These are phyloP conservation scores for Tetrapisispora taiwanensis DNA, from an alignment of 805 yeast genomes.

Conservation along the genomic window DNA sequence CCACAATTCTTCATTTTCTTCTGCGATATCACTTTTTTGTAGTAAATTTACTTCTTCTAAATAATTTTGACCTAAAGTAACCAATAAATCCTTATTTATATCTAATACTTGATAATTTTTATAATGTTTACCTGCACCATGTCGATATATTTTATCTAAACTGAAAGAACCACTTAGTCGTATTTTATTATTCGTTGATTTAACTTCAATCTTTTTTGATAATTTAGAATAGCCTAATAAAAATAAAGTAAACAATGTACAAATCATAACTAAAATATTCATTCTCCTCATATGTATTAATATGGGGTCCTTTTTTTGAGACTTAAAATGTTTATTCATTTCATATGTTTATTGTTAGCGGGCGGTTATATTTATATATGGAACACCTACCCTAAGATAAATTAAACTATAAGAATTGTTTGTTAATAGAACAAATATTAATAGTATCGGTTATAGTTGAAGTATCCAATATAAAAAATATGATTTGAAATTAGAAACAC, in stretches of 20 bases:
- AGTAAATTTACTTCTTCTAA: neutral
- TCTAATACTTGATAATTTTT: conserved; percentile 15
- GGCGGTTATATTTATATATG: too few relatives aligned
- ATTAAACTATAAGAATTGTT: too few relatives aligned
- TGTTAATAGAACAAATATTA: too few relatives aligned
- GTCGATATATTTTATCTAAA: conserved; percentile 10
- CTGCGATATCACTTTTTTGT: conserved; percentile 1
- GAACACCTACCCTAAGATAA: too few relatives aligned
- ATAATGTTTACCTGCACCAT: conserved; percentile 13
- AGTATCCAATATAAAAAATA: too few relatives aligned
- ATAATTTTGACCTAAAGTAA: conserved; percentile 12
- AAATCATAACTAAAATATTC: too few relatives aligned
- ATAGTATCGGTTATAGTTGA: too few relatives aligned
- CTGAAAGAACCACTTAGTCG: neutral
- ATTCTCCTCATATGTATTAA: too few relatives aligned
- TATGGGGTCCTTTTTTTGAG: too few relatives aligned
- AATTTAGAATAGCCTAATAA: neutral
- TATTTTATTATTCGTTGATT: neutral
- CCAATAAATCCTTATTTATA: conserved; percentile 10
- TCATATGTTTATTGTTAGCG: too few relatives aligned
- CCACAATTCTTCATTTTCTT: conserved; percentile 15
- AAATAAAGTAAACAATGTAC: neutral
- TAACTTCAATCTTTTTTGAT: neutral
- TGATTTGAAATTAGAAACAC: too few relatives aligned
- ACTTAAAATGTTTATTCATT: too few relatives aligned